phyloP scores from a whole-genome alignment of 495 filamentous ascomycete genomes.

The Achaetomiella virescens region DNA sequence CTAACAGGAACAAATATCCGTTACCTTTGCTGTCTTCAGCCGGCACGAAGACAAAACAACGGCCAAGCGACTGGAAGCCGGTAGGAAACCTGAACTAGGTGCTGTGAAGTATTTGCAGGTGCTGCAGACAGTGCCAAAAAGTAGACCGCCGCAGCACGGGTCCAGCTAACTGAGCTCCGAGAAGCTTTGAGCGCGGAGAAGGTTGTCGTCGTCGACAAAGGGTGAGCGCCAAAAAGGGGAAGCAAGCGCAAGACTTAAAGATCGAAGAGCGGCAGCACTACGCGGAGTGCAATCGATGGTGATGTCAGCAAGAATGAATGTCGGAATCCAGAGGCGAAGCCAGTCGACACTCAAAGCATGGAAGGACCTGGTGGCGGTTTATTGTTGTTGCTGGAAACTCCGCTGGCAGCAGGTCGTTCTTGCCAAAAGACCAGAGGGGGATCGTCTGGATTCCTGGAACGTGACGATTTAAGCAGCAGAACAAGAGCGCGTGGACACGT shows the following conservation, averaged over 20 bases:
- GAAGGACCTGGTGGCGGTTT: not conserved
- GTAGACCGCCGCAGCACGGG: too few species aligned
- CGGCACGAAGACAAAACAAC: not conserved
- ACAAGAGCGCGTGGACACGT: slow-evolving; percentile 18
- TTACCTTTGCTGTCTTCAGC: too few species aligned
- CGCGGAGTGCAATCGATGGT: not conserved
- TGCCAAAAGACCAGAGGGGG: not conserved
- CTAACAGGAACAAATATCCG: too few species aligned
- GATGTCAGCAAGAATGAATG: not conserved
- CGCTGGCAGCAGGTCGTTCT: not conserved
- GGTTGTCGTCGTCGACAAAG: too few species aligned
- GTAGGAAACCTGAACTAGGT: too few species aligned
- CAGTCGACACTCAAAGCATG: slow-evolving; percentile 14
- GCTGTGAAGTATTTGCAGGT: not conserved
- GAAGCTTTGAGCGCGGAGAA: too few species aligned
- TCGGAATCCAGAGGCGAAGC: slow-evolving; percentile 13
- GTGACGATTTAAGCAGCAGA: not conserved
- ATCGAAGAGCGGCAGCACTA: not conserved
- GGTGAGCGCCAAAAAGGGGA: not conserved
- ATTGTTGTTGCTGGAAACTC: not conserved
- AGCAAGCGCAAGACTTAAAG: not conserved
- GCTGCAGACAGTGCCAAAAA: too few species aligned
- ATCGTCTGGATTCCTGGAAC: not conserved
- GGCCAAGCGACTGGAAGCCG: not conserved
- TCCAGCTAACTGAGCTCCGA: too few species aligned